Conservation (phyloP, 2,329 filamentous ascomycete species). For the Volutella citrinella region DNA sequence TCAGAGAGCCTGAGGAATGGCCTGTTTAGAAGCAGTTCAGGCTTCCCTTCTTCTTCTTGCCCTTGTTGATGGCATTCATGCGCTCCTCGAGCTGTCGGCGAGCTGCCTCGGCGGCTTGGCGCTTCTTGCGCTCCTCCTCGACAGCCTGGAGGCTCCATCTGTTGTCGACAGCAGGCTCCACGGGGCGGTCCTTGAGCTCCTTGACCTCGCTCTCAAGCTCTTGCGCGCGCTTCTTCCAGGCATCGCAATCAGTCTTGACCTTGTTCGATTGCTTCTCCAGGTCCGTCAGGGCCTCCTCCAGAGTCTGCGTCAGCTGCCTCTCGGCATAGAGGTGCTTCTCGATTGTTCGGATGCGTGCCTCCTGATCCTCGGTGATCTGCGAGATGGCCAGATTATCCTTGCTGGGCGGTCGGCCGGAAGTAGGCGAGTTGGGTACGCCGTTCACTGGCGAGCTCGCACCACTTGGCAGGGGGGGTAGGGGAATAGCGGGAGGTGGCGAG, state of each 20-base stretch:
- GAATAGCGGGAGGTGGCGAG: slow-evolving; percentile 91
- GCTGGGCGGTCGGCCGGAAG: slow-evolving; percentile 68
- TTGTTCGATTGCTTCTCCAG: slow-evolving; percentile 90
- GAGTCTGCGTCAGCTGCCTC: slow-evolving; percentile 90
- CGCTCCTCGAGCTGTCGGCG: slow-evolving; percentile 87
- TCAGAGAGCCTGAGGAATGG: too few species aligned
- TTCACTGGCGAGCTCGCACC: slow-evolving; percentile 48
- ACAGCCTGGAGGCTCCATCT: slow-evolving; percentile 80
- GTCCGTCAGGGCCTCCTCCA: slow-evolving; percentile 94
- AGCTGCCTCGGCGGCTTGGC: slow-evolving; percentile 85
- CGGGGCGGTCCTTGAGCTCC: slow-evolving; percentile 53
- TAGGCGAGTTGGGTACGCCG: slow-evolving; percentile 45
- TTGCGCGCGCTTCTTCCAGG: slow-evolving; percentile 82
- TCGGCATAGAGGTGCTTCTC: slow-evolving; percentile 96
- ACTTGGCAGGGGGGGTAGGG: slow-evolving; percentile 84
- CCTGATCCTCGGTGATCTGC: slow-evolving; percentile 90
- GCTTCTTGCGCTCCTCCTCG: slow-evolving; percentile 93
- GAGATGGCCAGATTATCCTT: slow-evolving; percentile 68
- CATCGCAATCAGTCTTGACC: slow-evolving; percentile 85
- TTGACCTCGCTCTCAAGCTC: slow-evolving; percentile 72
- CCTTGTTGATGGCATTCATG: slow-evolving; percentile 84
- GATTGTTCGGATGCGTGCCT: slow-evolving; percentile 89
- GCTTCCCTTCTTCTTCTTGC: slow-evolving; percentile 93
- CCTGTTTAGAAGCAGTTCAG: slow-evolving; percentile 99
- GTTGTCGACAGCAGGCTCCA: slow-evolving; percentile 50